These are phyloP conservation scores for Nakazawaea siamensis DNA, from an alignment of 805 yeast genomes.

Conservation along the genomic window DNA sequence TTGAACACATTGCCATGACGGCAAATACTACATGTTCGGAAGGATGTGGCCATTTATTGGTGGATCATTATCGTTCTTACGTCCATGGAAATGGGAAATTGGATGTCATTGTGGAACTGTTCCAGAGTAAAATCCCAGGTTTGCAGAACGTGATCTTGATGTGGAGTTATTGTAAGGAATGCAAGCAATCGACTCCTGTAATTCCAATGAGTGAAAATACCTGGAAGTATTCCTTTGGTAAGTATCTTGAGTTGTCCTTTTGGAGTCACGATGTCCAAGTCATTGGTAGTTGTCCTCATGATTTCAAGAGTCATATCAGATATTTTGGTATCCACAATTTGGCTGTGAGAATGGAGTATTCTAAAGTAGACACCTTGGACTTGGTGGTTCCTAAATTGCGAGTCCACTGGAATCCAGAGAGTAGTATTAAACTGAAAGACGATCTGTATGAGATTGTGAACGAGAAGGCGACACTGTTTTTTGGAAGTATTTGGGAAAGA, in stretches of 20 bases:
- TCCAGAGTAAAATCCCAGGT: constrained; percentile 48
- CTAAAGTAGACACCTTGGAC: constrained; percentile 68
- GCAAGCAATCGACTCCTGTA: constrained; percentile 69
- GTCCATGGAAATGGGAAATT: constrained; percentile 84
- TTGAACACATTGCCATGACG: constrained; percentile 72
- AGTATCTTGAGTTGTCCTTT: constrained; percentile 78
- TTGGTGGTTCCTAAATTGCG: constrained; percentile 69
- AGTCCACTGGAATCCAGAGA: constrained; percentile 63
- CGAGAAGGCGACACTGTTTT: constrained; percentile 50
- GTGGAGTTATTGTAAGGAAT: constrained; percentile 87
- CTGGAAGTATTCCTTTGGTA: constrained; percentile 89
- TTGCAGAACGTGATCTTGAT: constrained; percentile 63
- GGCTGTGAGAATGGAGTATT: constrained; percentile 73
- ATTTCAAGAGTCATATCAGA: constrained; percentile 72
- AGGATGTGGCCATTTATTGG: constrained; percentile 64
- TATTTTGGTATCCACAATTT: constrained; percentile 77
- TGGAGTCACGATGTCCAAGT: constrained; percentile 62
- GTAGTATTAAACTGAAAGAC: constrained; percentile 59
- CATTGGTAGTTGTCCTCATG: constrained; percentile 64
- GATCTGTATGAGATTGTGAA: constrained; percentile 49
- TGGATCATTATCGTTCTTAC: constrained; percentile 77
- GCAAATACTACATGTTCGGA: constrained; percentile 65
- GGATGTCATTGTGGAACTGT: constrained; percentile 64
- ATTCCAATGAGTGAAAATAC: constrained; percentile 78
- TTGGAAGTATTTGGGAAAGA: constrained; percentile 63